Percentiles rank a stretch among this genome's conserved stretches.
Evolutionary conservation across 805 yeast genomes (phyloP).

Genomic region (Saccharomycopsis sp.): DNA sequence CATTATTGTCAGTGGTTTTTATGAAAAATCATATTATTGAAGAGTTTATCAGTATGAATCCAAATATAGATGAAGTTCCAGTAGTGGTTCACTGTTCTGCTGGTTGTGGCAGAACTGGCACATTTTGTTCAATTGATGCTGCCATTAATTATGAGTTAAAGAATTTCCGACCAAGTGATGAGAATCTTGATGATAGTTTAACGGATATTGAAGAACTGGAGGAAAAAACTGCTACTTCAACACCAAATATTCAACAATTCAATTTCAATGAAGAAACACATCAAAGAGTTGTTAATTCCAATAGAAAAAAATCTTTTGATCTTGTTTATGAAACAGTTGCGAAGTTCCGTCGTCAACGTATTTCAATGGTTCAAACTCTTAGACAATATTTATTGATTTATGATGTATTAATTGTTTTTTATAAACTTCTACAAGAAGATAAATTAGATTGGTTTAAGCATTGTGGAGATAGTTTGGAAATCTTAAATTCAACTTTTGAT

Average conservation of each 20-base stretch:
- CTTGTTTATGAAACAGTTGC: constrained; percentile 53
- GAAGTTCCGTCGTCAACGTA: constrained; percentile 59
- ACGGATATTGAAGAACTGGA: background rate
- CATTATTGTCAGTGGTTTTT: constrained; percentile 17
- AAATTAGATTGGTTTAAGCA: constrained; percentile 1
- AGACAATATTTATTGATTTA: constrained; percentile 69
- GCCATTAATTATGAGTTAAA: constrained; percentile 28
- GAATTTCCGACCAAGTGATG: background rate
- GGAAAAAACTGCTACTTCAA: background rate
- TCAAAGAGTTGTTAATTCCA: no score
- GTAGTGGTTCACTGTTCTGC: constrained; percentile 87
- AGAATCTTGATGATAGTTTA: background rate
- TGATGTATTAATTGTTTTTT: constrained; percentile 31
- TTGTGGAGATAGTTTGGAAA: constrained; percentile 4
- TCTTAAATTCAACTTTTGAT: background rate
- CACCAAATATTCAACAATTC: background rate
- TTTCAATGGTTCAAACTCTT: constrained; percentile 77
- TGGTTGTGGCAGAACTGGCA: constrained; percentile 95
- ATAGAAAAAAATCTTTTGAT: constrained; percentile 27
- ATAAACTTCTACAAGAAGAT: constrained; percentile 1
- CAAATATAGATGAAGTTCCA: constrained; percentile 32
- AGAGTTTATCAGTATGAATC: background rate
- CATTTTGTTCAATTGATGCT: constrained; percentile 65
- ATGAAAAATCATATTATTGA: constrained; percentile 8
- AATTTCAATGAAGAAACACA: background rate